Base-by-base conservation (phyloP, 805 yeast genomes). In the Wickerhamomyces hampshirensis region DNA sequence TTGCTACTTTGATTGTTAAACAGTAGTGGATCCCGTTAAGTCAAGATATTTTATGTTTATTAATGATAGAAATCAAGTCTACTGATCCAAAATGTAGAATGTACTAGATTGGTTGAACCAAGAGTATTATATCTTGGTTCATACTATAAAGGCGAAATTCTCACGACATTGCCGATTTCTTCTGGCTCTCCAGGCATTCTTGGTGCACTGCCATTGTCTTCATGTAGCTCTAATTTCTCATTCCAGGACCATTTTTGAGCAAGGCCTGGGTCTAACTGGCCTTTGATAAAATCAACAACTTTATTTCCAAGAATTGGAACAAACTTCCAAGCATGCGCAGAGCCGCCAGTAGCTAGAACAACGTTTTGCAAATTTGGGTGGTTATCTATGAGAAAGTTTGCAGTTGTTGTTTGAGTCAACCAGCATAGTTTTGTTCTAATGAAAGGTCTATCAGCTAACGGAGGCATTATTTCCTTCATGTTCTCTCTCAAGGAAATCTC, bases 401-500 rank as follows among this genome's bases (percentile, higher is more conserved):
- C 46, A 9, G 58, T 46, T 11, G 55, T 51, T 5, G 62, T 50
- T 32, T 59, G 62, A 13, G 57, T 53, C 29, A 51, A 45, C 63
- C 63, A 69, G 43, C 68, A 68, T 36, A 61, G 67, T 36, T 65
- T 69, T 14, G 63, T 66, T 4, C 43, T 32, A 12, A 33, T 37
- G 28, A 43, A 43, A 18, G 45, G 42, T 24, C 50, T 33, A 5
- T 28, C 18, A 7, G 34, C 31, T 8, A 45, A 29, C 1, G 34
- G 28, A 14, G 49, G 49, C 39, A 40, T 37, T 11, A 43, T 40
- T 32, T 43, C 47, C 23, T 23, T 67, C 62, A 36, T 69, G 49
- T 35, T 55, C 55, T 26, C 56, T 27, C 47, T 35, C 9, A 45
- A 26, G 9, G 35, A 33, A 4, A 14, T 17, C 19, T 45, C 47